Evolutionary conservation across 139 green algal genomes (phyloP), one percentile per base, ranked within the genome.

Genomic region (Chlorella sp.): DNA sequence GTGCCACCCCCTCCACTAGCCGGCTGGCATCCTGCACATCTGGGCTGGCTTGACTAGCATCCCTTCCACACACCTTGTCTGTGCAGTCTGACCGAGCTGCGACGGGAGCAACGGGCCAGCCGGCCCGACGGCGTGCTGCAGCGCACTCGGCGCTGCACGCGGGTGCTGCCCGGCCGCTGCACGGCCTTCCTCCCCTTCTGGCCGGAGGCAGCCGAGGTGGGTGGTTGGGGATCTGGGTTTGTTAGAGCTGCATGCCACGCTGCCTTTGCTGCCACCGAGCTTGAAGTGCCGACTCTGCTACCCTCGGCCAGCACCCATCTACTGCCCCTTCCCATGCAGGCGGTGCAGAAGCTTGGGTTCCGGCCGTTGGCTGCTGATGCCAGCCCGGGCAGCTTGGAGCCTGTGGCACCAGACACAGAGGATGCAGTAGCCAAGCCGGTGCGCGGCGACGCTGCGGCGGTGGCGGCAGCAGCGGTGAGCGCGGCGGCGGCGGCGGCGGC

Each of bases 331-430:
- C 7, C 23, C 30, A 12, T 75, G 69, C 72, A 63, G 41, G 51
- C 51, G 9, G 51, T 60, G 51, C 51, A 60, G 51, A 60, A 60
- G 51, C 51, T 60, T 60, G 51, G 51, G 51, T 60, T 60, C 51
- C 51, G 51, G 11, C 51, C 44, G 72, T 2, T 62, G 72, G 28
- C 38, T 6, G 72, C 26, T 4, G 44, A 28, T 1, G 57, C 36
- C 57, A 82, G 76, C 76, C 38, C 60, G 12, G 57, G 36, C 57
- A 82, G 76, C 76, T 21, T 72, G 60, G 74, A 70, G 30, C 32
- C 56, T 4, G n/a, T 11, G 9, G 55, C 55, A 21, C 36, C 20
- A 17, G 44, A 69, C 1, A 23, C 23, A 34, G 55, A 81, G 4
- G 74, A 81, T 7, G 26, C 60, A 7, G 36, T 38, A 30, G 76